Evolutionary conservation across 805 yeast species (phyloP), one percentile per base, ranked within the genome.

Genomic region (Candida glaebosa): DNA sequence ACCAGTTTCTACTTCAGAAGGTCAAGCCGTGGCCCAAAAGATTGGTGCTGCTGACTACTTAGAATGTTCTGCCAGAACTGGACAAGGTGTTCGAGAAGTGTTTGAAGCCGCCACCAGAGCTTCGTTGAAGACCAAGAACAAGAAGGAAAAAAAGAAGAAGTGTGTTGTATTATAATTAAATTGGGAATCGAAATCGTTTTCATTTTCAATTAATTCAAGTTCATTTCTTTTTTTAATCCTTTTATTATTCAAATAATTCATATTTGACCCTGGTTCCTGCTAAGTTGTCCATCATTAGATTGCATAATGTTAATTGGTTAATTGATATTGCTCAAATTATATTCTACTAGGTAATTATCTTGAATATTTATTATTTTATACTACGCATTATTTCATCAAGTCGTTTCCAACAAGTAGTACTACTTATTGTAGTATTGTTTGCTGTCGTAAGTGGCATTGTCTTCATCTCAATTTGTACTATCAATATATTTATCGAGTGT

Each of bases 41-140:
- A 88, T 88, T 57, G 95, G 93, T 55, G 96, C 96, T 46, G 69
- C 81, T 49, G 79, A 82, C 62, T 88, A 88, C 65, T 76, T 86
- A 58, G 96, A 88, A 73, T 88, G 96, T 75, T 87, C 96, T 39
- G 96, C 96, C 28, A 85, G 84, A 71, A 81, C 87, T 52, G 89
- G 89, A 58, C 84, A 82, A 65, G 95, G 95, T 69, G 96, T 88
- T 45, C 82, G 87, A 64, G 95, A 87, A 64, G 96, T 89, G 44
- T 88, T 88, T 60, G 95, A 87, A 71, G 81, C 86, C 52, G 96
- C 96, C 25, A 87, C 96, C 18, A 79, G 96, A 64, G 96, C 96
- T 42, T 87, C 96, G 15, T 77, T 88, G 56, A 78, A 76, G 72
- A 79, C 81, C 42, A 79, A 82, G 65, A 78, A 73, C 57, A 67